Evolutionary conservation across 179 eudicot species (phyloP).

Genomic region (Silene noctiflora): DNA sequence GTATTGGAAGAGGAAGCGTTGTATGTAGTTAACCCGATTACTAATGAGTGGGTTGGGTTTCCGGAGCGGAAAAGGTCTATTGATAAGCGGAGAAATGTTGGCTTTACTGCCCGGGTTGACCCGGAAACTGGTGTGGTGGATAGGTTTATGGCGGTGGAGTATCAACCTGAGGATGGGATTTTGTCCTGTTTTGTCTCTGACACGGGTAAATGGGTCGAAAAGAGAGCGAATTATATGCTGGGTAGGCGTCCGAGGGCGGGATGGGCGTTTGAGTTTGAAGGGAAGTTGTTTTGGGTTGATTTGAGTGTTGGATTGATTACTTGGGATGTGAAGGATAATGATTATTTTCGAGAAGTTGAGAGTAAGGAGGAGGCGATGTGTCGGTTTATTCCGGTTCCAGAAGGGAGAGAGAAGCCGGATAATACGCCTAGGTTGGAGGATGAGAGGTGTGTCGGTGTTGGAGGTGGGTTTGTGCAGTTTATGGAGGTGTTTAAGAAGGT

Average conservation of each 20-base stretch:
- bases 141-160: conserved; percentile 7
- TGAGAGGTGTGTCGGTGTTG: not conserved
- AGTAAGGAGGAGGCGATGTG: not conserved
- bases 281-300: too few relatives aligned
- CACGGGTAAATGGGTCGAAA: conserved; percentile 10
- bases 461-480: conserved; percentile 8
- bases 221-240: not conserved
- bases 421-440: not conserved
- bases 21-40: conserved; percentile 6
- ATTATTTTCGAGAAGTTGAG: not conserved
- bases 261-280: not conserved
- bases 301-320: too few relatives aligned
- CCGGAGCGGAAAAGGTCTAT: not conserved
- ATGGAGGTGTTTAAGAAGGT: conserved; percentile 11
- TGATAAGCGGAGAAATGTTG: not conserved
- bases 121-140: not conserved
- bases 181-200: conserved; percentile 10
- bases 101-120: conserved; percentile 11
- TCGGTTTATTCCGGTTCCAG: not conserved
- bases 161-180: not conserved
- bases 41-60: not conserved
- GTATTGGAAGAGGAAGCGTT: not conserved
- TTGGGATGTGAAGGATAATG: not conserved
- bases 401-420: not conserved
- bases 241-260: not conserved